phyloP scores from a whole-genome alignment of 495 filamentous ascomycete genomes.

The Cercophora scortea region DNA sequence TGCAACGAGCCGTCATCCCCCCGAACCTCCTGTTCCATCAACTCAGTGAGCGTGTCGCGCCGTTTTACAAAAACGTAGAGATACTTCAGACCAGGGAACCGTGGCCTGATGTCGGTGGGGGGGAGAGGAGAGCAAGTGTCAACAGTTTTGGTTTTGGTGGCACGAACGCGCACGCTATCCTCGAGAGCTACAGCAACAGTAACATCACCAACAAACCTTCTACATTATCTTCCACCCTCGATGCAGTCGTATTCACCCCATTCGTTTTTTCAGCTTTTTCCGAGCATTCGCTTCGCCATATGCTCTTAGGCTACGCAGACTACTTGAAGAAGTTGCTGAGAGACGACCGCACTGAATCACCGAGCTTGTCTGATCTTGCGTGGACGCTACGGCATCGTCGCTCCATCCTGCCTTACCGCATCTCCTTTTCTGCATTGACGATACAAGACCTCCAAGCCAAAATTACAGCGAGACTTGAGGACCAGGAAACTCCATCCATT shows the following conservation, averaged over 20 bases:
- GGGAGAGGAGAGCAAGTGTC: conserved; percentile 5
- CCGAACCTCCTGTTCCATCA: conserved; percentile 38
- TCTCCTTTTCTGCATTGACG: neutral
- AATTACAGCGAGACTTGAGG: neutral
- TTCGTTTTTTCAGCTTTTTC: no score
- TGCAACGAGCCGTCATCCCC: conserved; percentile 41
- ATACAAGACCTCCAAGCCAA: neutral
- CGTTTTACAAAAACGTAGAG: conserved; percentile 5
- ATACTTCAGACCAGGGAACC: conserved; percentile 12
- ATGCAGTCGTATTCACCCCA: no score
- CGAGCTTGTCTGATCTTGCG: neutral
- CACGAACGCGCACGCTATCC: conserved; percentile 5
- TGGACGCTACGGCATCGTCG: neutral
- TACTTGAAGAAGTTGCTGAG: neutral
- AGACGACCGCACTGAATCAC: neutral
- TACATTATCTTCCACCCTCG: no score
- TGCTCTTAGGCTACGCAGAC: neutral
- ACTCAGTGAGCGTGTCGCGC: conserved; percentile 34
- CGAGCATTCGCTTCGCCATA: neutral
- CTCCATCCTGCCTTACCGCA: neutral
- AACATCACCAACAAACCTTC: no score
- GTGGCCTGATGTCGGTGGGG: neutral
- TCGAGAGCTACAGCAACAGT: conserved; percentile 12
- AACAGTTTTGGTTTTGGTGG: conserved; percentile 8
- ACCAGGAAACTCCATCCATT: neutral